Base-by-base conservation (phyloP, 345 rosid species). In the Ceriops tagal region DNA sequence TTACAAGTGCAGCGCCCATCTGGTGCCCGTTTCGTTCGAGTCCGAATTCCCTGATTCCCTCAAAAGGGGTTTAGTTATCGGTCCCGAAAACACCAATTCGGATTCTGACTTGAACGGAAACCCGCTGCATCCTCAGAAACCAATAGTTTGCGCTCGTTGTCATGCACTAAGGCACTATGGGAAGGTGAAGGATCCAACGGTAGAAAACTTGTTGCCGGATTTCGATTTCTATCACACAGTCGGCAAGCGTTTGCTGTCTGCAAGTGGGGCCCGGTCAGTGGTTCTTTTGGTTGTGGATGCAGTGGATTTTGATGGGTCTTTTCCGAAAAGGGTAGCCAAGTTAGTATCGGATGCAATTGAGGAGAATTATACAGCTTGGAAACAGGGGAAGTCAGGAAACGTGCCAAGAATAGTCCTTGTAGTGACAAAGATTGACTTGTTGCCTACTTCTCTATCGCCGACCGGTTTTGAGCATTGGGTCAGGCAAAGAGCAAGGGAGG, bases 221-320 rank as follows among this genome's bases (percentile, higher is more conserved):
- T 92, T 93, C 61, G 99, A 93, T 79, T 93, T 93, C 57, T 84
- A 85, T 72, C 90, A 86, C 63, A 89, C 96, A 0, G 91, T 93
- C 5, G 97, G 96, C 15, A 86, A 83, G 78, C 85, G 89, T 71
- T 32, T 95, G 74, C 82, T 83, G 28, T 86, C 92, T 4, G 76
- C 81, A 32, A 63, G 80, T 1, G 96, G 96, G 66, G 87, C 89
- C 51, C 79, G 99, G 61, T 83, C 93, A 10, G 91, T 95, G 19
- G 96, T 92, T 53, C 63, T 95, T 30, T 74, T 92, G 85, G 96
- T 95, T 22, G 96, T 92, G 21, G 96, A 95, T 74, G 99, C 97
- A 11, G 79, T 85, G 0, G 97, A 92, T 77, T 87, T 95, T 55
- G 99, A 90, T 60, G 99, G 97, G 47, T 88, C 99, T 0, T 88